phyloP scores from a whole-genome alignment of 768 basidiomycete genomes.

The Neoboletus subvelutipes region DNA sequence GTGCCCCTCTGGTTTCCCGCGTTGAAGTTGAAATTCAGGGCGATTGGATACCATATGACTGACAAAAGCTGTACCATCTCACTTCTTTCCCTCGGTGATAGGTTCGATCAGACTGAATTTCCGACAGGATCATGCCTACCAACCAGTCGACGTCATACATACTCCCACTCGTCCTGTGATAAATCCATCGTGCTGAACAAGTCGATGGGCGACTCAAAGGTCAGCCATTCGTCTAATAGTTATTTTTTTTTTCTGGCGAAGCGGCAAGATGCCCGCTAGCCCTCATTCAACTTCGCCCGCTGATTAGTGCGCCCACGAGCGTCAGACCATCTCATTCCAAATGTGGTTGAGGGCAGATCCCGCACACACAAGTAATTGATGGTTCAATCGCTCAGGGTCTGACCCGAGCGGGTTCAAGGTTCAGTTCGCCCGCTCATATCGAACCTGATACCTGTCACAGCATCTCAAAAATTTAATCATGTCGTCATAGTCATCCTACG shows the following conservation, averaged over 20 bases:
- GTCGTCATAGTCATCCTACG: not conserved
- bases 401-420: not conserved
- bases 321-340: not conserved
- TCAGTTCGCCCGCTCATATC: constrained; percentile 3
- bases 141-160: not conserved
- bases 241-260: not conserved
- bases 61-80: not conserved
- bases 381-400: not conserved
- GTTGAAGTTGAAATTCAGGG: not conserved
- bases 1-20: not conserved
- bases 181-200: not conserved
- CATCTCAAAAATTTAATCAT: not conserved
- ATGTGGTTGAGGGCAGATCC: not conserved
- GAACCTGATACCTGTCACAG: not conserved
- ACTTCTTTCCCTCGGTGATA: not conserved
- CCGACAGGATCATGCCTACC: not conserved
- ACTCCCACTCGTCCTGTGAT: not conserved
- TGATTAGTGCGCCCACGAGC: not conserved
- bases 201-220: not conserved
- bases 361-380: not conserved
- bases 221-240: not conserved
- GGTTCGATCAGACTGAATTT: not conserved
- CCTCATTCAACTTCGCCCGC: not conserved
- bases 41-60: not conserved
- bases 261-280: not conserved